A percentile compares a stretch with the other conserved stretches of the same genome.
Conservation (phyloP, 306 rosid species). For the Dalbergia cochinchinensis region DNA sequence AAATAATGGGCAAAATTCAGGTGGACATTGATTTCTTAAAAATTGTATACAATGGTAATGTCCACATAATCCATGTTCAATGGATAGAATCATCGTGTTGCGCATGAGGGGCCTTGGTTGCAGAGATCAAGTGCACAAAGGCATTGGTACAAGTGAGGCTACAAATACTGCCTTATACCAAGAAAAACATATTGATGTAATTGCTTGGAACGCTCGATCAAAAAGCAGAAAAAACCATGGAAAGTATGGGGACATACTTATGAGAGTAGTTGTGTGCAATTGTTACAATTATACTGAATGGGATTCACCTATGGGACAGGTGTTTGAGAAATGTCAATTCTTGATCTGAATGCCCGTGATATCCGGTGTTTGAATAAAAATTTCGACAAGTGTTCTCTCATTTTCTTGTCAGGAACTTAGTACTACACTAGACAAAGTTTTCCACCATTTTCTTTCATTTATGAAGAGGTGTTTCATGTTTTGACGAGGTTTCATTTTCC, state of each 20-base stretch:
- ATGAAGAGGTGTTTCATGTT: constrained; percentile 18
- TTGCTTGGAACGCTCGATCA: constrained; percentile 22
- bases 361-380: constrained; percentile 5
- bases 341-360: neutral
- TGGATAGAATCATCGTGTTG: constrained; percentile 66
- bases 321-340: constrained; percentile 11
- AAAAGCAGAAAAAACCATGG: constrained; percentile 42
- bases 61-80: constrained; percentile 51
- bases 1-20: constrained; percentile 2
- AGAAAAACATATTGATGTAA: constrained; percentile 53
- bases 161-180: constrained; percentile 41
- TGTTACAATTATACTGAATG: constrained; percentile 19
- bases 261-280: constrained; percentile 43
- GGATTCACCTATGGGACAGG: constrained; percentile 15
- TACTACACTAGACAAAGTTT: constrained; percentile 40
- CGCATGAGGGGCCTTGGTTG: constrained; percentile 56
- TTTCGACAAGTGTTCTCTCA: constrained; percentile 37
- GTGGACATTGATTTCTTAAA: constrained; percentile 57
- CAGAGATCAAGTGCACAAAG: constrained; percentile 30
- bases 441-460: constrained; percentile 29
- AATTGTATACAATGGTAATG: constrained; percentile 33
- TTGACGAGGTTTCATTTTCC: constrained; percentile 1
- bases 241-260: constrained; percentile 42
- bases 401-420: constrained; percentile 41
- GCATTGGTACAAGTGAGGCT: constrained; percentile 51